A percentile compares a stretch with the other conserved stretches of the same genome.
These are phyloP conservation scores for Protomyces gravidus DNA, from an alignment of 1,139 yeast species.

Conservation along the genomic window DNA sequence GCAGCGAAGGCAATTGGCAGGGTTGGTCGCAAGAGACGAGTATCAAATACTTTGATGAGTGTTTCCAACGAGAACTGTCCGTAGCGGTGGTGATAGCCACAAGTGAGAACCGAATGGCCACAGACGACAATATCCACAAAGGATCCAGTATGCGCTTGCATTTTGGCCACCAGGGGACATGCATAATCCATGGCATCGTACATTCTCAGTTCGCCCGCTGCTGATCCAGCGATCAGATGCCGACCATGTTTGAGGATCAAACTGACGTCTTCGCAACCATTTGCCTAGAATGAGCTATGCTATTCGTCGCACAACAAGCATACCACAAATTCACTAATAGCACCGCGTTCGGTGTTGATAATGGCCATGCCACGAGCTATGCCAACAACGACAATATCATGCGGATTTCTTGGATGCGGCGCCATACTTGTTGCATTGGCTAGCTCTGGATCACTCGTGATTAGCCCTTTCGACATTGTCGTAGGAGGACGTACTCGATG, in stretches of 20 bases:
- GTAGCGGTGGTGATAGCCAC: constrained; percentile 49
- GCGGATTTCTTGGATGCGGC: constrained; percentile 40
- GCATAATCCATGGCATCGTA: constrained; percentile 14
- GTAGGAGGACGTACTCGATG: constrained; percentile 30
- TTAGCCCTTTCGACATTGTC: constrained; percentile 36
- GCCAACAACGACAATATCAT: constrained; percentile 49
- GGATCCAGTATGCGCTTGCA: constrained; percentile 69
- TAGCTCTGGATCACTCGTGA: constrained; percentile 37
- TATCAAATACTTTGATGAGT: constrained; percentile 74
- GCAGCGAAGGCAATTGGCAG: constrained; percentile 85
- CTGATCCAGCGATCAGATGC: constrained; percentile 74
- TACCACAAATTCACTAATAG: constrained; percentile 36
- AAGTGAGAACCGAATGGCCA: constrained; percentile 72
- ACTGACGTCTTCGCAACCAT: constrained; percentile 42
- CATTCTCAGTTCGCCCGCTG: constrained; percentile 44
- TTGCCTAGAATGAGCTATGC: constrained; percentile 33
- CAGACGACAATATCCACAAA: constrained; percentile 73
- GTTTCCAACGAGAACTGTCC: constrained; percentile 55
- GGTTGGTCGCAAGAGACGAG: constrained; percentile 65
- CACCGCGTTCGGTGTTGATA: constrained; percentile 60
- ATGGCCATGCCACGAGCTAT: constrained; percentile 49
- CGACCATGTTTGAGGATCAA: constrained; percentile 60
- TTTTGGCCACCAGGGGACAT: constrained; percentile 49
- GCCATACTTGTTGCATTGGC: constrained; percentile 39
- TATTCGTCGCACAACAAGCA: constrained; percentile 33